phyloP scores from a whole-genome alignment of 495 filamentous ascomycete genomes.

The Peziza echinospora region DNA sequence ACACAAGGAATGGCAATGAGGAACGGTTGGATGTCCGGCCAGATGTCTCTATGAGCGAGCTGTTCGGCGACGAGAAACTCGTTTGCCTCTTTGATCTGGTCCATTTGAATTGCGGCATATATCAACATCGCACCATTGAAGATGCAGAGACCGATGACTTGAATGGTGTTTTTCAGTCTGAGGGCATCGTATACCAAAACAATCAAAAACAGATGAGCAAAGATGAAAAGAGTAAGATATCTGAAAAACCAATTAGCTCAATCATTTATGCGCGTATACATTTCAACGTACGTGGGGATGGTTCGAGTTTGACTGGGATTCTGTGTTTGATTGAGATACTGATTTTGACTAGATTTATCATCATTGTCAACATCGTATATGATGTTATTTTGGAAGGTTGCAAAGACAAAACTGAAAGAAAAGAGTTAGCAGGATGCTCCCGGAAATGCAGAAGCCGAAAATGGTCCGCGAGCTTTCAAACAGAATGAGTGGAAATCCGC shows the following conservation, averaged over 20 bases:
- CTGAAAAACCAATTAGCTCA: constrained; percentile 52
- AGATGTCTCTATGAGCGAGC: constrained; percentile 29
- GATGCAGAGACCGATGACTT: constrained; percentile 82
- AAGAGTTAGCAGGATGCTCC: too few species aligned
- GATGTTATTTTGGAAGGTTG: constrained; percentile 37
- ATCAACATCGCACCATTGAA: constrained; percentile 80
- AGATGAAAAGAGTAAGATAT: constrained; percentile 89
- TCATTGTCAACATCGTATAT: constrained; percentile 7
- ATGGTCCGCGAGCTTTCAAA: constrained; percentile 2
- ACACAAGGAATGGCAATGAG: constrained; percentile 71
- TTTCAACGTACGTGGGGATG: constrained; percentile 20
- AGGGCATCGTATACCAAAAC: constrained; percentile 81
- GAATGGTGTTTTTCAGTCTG: constrained; percentile 91
- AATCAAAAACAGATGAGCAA: constrained; percentile 83
- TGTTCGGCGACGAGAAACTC: constrained; percentile 20
- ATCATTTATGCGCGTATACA: not conserved
- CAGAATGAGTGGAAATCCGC: too few species aligned
- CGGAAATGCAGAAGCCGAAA: not conserved
- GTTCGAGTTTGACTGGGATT: constrained; percentile 16
- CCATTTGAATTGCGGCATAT: constrained; percentile 78
- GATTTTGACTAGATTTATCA: constrained; percentile 4
- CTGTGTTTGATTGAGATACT: too few species aligned
- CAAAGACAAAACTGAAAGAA: constrained; percentile 46
- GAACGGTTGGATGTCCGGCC: constrained; percentile 45
- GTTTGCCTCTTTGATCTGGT: constrained; percentile 62